Percentiles rank a stretch among this genome's conserved stretches.
These are phyloP conservation scores for Cercophora sp. DNA, from an alignment of 495 filamentous ascomycete genomes.

Conservation along the genomic window DNA sequence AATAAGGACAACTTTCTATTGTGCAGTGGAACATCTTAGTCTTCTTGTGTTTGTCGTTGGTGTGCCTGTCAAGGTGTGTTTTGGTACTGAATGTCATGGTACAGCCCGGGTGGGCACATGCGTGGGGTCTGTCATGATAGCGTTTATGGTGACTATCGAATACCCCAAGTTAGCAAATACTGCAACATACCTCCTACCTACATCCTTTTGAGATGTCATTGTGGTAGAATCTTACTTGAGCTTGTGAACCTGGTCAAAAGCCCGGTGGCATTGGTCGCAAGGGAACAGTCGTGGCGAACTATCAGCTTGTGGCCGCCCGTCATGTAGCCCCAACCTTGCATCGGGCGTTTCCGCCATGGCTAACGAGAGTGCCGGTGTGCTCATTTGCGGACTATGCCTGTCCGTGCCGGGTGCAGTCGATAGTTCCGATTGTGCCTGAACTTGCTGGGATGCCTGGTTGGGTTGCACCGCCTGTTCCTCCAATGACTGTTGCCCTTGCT, in stretches of 20 bases:
- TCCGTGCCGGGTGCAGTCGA: no score
- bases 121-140: constrained; percentile 38
- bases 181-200: no score
- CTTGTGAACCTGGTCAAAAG: constrained; percentile 40
- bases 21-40: constrained; percentile 38
- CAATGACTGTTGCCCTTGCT: constrained; percentile 25
- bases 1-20: constrained; percentile 33
- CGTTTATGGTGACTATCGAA: constrained; percentile 31
- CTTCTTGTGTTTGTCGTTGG: constrained; percentile 40
- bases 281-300: no score
- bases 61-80: constrained; percentile 39
- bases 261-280: constrained; percentile 33
- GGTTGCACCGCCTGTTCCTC: no score
- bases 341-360: no score
- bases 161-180: not conserved
- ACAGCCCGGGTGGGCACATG: constrained; percentile 32
- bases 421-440: constrained; percentile 10
- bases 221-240: constrained; percentile 38
- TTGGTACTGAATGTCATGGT: constrained; percentile 39
- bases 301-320: no score
- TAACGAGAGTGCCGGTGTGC: no score
- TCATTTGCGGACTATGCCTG: no score
- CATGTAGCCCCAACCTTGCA: no score
- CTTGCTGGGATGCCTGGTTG: no score
- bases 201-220: no score